These are phyloP conservation scores for Botrytis sinoallii DNA, from an alignment of 2,329 filamentous ascomycete species.

Conservation along the genomic window DNA sequence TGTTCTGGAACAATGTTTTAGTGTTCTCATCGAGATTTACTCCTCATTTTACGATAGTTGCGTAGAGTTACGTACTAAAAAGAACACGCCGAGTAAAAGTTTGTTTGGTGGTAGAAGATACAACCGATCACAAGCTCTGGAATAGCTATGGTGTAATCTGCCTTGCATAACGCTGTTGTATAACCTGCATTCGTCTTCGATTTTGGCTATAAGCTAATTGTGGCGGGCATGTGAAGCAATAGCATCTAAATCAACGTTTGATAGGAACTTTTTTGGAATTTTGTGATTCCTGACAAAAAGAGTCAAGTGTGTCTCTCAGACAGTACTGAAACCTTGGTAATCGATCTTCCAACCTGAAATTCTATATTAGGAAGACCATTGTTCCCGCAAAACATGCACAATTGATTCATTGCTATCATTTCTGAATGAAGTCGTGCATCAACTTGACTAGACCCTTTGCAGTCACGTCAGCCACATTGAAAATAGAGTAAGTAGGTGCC, in stretches of 20 bases:
- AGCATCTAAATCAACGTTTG: not conserved
- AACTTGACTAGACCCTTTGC: not conserved
- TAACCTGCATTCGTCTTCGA: not conserved
- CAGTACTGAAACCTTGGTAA: not conserved
- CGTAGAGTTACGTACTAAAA: conserved; percentile 6
- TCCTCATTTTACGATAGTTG: conserved; percentile 6
- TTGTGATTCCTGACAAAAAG: not conserved
- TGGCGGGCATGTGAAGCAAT: not conserved
- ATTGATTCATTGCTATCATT: not conserved
- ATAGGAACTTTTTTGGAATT: not conserved
- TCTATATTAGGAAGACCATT: not conserved
- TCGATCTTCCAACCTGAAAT: not conserved
- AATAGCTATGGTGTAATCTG: conserved; percentile 3
- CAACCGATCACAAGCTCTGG: conserved; percentile 18
- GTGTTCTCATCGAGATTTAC: conserved; percentile 16
- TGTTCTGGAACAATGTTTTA: conserved; percentile 15
- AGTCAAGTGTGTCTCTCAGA: not conserved
- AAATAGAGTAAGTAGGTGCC: not conserved
- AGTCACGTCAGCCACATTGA: not conserved
- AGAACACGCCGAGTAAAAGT: conserved; percentile 10
- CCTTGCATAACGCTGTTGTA: not conserved
- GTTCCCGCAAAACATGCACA: not conserved
- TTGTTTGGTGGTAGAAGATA: not conserved
- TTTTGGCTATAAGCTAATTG: not conserved
- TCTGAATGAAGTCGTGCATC: not conserved